These are phyloP conservation scores for Coffea humblotiana DNA, from an alignment of 305 asterid genomes.

Conservation along the genomic window DNA sequence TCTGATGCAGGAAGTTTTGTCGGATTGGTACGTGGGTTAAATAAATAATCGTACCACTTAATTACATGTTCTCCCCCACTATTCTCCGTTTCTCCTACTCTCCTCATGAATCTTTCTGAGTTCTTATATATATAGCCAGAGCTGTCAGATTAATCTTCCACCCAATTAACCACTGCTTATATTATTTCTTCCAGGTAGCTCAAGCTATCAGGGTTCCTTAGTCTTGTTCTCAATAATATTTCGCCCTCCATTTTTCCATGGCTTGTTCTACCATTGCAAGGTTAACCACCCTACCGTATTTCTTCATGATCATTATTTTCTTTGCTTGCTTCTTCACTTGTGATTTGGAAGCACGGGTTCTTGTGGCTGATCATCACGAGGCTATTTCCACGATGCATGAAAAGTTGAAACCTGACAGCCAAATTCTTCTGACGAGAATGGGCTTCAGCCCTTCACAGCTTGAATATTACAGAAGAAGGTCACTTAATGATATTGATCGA, in stretches of 20 bases:
- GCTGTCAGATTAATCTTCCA: background rate
- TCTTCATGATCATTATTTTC: background rate
- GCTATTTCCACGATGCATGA: background rate
- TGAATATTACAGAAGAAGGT: conserved; percentile 27
- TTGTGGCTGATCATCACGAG: background rate
- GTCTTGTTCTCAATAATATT: background rate
- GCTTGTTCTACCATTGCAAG: background rate
- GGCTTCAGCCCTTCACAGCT: conserved; percentile 18
- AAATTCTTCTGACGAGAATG: conserved; percentile 7
- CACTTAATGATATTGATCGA: conserved; percentile 32
- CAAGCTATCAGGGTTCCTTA: conserved; percentile 1
- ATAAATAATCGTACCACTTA: background rate
- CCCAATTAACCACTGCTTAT: background rate
- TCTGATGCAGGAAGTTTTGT: conserved; percentile 12
- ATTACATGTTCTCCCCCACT: conserved; percentile 22
- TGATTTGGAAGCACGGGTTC: conserved; percentile 12
- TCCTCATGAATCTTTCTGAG: background rate
- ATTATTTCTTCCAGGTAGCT: background rate
- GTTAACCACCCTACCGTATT: background rate
- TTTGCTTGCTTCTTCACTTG: background rate
- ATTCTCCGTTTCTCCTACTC: conserved; percentile 5
- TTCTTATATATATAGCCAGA: conserved; percentile 14
- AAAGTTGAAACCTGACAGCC: background rate
- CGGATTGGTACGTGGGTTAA: conserved; percentile 17
- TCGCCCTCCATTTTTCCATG: background rate